These are phyloP conservation scores for Enterocytospora artemiae DNA, from an alignment of 371 early-diverging fungal species.

Conservation along the genomic window DNA sequence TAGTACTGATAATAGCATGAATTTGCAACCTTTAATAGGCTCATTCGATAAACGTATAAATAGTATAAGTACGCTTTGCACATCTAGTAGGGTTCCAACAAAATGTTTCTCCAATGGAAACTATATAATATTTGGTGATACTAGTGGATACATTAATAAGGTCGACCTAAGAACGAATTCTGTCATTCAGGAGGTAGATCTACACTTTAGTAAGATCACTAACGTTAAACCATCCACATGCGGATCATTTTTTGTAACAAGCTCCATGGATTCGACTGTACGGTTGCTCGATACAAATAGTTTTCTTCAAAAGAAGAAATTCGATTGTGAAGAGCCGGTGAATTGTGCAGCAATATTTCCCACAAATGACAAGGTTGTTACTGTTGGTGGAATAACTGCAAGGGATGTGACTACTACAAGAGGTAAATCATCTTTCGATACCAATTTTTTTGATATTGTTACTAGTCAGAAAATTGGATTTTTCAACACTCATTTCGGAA, in stretches of 20 bases:
- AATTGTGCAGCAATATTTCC: constrained; percentile 87
- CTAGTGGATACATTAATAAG: constrained; percentile 50
- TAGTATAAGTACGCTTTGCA: constrained; percentile 48
- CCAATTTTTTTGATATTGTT: constrained; percentile 89
- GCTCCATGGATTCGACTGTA: constrained; percentile 84
- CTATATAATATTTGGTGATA: constrained; percentile 71
- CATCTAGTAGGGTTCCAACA: constrained; percentile 64
- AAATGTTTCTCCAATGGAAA: constrained; percentile 80
- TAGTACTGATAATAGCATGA: constrained; percentile 82
- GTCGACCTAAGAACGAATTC: constrained; percentile 48
- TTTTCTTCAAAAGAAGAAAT: constrained; percentile 70
- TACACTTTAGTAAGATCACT: constrained; percentile 68
- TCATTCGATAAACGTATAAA: constrained; percentile 67
- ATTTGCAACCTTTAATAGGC: constrained; percentile 68
- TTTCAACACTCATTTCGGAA: constrained; percentile 94
- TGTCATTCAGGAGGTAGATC: constrained; percentile 63
- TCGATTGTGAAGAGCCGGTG: constrained; percentile 77
- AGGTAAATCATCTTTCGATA: constrained; percentile 86
- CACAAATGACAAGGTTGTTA: constrained; percentile 57
- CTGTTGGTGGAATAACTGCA: constrained; percentile 69
- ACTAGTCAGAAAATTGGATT: constrained; percentile 88
- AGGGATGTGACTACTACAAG: constrained; percentile 87
- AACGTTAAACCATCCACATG: constrained; percentile 83
- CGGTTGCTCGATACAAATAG: constrained; percentile 74
- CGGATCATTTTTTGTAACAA: constrained; percentile 81